These are phyloP conservation scores for Scalesia atractyloides DNA, from an alignment of 129 eudicot genomes.

Conservation along the genomic window DNA sequence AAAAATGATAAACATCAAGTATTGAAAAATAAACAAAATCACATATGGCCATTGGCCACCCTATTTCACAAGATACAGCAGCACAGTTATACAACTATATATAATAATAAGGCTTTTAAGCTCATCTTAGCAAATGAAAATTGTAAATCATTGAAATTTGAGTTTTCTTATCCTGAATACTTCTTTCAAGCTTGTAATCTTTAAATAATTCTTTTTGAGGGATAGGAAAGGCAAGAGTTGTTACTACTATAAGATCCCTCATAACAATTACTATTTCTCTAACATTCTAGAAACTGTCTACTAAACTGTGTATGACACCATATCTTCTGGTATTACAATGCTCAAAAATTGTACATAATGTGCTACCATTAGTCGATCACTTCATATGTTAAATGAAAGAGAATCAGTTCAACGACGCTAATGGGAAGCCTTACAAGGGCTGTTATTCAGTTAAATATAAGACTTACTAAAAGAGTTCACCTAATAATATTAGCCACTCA, in stretches of 20 bases:
- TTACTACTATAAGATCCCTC: not conserved
- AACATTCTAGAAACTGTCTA: slow-evolving; percentile 2
- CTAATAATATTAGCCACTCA: not conserved
- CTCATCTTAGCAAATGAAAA: not conserved
- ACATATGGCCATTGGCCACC: not conserved
- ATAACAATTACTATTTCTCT: not conserved
- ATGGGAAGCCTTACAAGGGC: not conserved
- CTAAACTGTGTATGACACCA: not conserved
- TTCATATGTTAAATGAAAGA: slow-evolving; percentile 3
- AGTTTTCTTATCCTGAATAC: not conserved
- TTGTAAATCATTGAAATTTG: not conserved
- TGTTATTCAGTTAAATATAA: not conserved
- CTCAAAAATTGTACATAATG: slow-evolving; percentile 1
- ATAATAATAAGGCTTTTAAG: not conserved
- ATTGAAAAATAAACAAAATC: slow-evolving; percentile 11
- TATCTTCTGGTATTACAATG: slow-evolving; percentile 3
- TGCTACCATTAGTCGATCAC: not conserved
- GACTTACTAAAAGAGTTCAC: too few relatives aligned
- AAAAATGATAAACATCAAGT: slow-evolving; percentile 7
- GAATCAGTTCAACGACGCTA: not conserved
- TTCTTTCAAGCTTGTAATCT: too few relatives aligned
- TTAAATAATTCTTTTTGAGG: too few relatives aligned
- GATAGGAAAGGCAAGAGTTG: not conserved
- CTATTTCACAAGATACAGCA: not conserved
- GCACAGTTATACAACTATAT: not conserved